Evolutionary conservation across 495 filamentous ascomycete species (phyloP).

Genomic region (Penicillium turbatum): DNA sequence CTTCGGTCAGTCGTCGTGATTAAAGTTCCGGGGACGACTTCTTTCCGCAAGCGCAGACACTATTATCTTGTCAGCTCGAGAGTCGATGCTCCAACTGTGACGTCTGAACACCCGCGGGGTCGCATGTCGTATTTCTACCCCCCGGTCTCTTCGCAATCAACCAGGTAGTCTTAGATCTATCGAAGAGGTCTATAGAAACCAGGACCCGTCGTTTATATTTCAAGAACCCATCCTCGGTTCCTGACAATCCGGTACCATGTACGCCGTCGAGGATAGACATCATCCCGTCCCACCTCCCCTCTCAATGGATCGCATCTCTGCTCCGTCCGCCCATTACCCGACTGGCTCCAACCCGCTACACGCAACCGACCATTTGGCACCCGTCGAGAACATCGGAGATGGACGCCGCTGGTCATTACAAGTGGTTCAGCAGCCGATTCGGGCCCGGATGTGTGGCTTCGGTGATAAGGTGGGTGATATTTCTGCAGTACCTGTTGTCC

Average conservation of each 20-base stretch:
- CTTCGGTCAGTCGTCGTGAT: not conserved
- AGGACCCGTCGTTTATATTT: slow-evolving; percentile 12
- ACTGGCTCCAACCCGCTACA: slow-evolving; percentile 33
- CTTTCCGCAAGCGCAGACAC: slow-evolving; percentile 10
- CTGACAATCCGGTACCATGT: slow-evolving; percentile 35
- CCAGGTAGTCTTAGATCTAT: slow-evolving; percentile 11
- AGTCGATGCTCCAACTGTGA: slow-evolving; percentile 37
- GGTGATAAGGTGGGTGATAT: slow-evolving; percentile 77
- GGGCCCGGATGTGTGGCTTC: slow-evolving; percentile 98
- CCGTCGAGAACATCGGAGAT: slow-evolving; percentile 39
- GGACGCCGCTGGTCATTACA: slow-evolving; percentile 61
- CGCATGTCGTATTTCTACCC: slow-evolving; percentile 22
- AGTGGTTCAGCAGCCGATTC: slow-evolving; percentile 87
- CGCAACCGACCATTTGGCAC: slow-evolving; percentile 34
- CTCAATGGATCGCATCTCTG: slow-evolving; percentile 47
- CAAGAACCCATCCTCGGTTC: slow-evolving; percentile 23
- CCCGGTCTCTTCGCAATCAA: slow-evolving; percentile 9
- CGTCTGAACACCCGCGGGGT: slow-evolving; percentile 28
- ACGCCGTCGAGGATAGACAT: slow-evolving; percentile 42
- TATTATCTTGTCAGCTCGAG: slow-evolving; percentile 7
- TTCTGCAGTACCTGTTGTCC: not conserved
- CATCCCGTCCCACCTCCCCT: slow-evolving; percentile 42
- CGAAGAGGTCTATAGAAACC: slow-evolving; percentile 8
- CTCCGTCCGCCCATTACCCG: slow-evolving; percentile 39
- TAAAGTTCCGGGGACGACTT: not conserved